These are phyloP conservation scores for Athelia psychrophila DNA, from an alignment of 1,284 basidiomycete species.

Conservation along the genomic window DNA sequence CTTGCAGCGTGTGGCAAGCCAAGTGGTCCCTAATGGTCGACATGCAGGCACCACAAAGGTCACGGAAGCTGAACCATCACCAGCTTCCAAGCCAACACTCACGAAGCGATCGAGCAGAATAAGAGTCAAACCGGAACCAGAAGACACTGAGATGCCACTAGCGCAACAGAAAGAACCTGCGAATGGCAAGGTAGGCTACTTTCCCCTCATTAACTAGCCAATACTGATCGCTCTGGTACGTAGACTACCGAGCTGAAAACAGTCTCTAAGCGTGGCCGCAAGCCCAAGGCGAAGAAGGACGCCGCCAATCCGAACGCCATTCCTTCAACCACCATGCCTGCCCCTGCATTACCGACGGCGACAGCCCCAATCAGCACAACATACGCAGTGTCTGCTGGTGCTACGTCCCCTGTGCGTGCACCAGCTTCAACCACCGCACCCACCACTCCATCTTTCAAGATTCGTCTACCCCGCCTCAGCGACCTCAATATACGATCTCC, in stretches of 20 bases:
- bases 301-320: slow-evolving; percentile 22
- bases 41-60: not conserved
- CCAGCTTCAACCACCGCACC: slow-evolving; percentile 25
- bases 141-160: not conserved
- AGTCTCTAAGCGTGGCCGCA: not conserved
- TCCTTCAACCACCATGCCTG: slow-evolving; percentile 16
- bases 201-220: too few relatives aligned
- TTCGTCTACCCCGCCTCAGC: slow-evolving; percentile 50
- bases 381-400: slow-evolving; percentile 5
- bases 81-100: not conserved
- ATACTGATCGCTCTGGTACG: not conserved
- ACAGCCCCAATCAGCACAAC: slow-evolving; percentile 14
- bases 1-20: not conserved
- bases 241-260: not conserved
- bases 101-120: not conserved
- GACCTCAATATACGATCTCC: slow-evolving; percentile 11
- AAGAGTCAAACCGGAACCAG: not conserved
- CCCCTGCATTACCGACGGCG: slow-evolving; percentile 9
- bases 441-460: slow-evolving; percentile 48
- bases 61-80: not conserved
- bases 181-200: not conserved
- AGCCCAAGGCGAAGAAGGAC: slow-evolving; percentile 21
- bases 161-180: not conserved
- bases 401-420: not conserved
- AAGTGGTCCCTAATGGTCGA: not conserved